Evolutionary conservation across 2,329 filamentous ascomycete genomes (phyloP).

Genomic region (Aspergillus candidus): DNA sequence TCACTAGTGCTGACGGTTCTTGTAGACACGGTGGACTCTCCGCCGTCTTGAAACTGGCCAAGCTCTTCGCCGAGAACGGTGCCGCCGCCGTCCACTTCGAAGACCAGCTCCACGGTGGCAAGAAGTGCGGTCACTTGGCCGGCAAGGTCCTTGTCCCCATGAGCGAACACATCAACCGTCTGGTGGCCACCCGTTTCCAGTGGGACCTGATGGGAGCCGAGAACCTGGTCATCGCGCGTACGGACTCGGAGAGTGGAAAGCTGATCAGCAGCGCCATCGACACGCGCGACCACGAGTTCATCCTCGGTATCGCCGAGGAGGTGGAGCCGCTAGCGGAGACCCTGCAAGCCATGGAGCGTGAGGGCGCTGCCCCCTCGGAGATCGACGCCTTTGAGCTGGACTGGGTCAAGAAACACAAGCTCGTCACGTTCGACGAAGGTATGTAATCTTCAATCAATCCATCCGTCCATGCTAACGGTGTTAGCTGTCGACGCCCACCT

Average conservation of each 20-base stretch:
- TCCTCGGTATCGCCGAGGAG: slow-evolving; percentile 77
- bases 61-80: slow-evolving; percentile 94
- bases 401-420: slow-evolving; percentile 80
- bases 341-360: slow-evolving; percentile 80
- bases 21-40: slow-evolving; percentile 78
- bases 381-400: slow-evolving; percentile 79
- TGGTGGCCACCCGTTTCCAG: slow-evolving; percentile 87
- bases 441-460: neutral
- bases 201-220: slow-evolving; percentile 98
- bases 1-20: slow-evolving; percentile 5
- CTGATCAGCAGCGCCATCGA: slow-evolving; percentile 88
- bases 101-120: slow-evolving; percentile 94
- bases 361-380: slow-evolving; percentile 69
- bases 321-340: slow-evolving; percentile 78
- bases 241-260: slow-evolving; percentile 89
- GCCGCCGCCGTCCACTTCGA: slow-evolving; percentile 96
- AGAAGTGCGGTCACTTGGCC: slow-evolving; percentile 95
- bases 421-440: slow-evolving; percentile 86
- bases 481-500: slow-evolving; percentile 69
- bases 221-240: slow-evolving; percentile 89
- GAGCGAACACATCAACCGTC: slow-evolving; percentile 91
- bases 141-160: slow-evolving; percentile 93
- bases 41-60: slow-evolving; percentile 90
- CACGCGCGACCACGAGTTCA: slow-evolving; percentile 92
- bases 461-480: slow-evolving; percentile 4